phyloP scores from a whole-genome alignment of 2,329 filamentous ascomycete species.

The Penicillium sp. region DNA sequence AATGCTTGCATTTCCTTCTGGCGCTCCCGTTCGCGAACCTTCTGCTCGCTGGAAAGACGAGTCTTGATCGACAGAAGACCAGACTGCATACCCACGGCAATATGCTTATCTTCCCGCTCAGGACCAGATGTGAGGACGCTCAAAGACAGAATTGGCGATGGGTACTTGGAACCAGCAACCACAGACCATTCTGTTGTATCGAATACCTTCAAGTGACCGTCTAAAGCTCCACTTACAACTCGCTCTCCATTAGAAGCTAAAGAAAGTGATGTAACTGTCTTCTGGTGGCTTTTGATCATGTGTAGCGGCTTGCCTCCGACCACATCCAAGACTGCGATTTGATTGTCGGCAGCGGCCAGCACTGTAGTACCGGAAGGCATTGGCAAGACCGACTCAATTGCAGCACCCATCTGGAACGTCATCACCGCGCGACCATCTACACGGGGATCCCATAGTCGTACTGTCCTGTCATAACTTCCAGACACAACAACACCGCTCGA shows the following conservation, averaged over 20 bases:
- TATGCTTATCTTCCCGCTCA: conserved; percentile 77
- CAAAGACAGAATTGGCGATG: conserved; percentile 81
- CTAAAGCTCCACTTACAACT: conserved; percentile 81
- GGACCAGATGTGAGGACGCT: conserved; percentile 67
- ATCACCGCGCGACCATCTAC: conserved; percentile 68
- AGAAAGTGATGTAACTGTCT: conserved; percentile 86
- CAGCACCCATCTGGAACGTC: conserved; percentile 90
- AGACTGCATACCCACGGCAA: conserved; percentile 91
- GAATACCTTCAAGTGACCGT: conserved; percentile 96
- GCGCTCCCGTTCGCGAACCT: conserved; percentile 68
- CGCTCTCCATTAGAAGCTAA: conserved; percentile 76
- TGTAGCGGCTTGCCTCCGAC: conserved; percentile 85
- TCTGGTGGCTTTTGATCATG: conserved; percentile 90
- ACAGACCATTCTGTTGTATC: conserved; percentile 95
- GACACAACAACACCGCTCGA: conserved; percentile 71
- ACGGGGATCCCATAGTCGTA: conserved; percentile 88
- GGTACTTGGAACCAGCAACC: conserved; percentile 90
- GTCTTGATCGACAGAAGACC: conserved; percentile 89
- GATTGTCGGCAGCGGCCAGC: conserved; percentile 77
- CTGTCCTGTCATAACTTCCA: conserved; percentile 91
- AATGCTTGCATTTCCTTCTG: conserved; percentile 82
- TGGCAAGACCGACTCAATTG: conserved; percentile 83
- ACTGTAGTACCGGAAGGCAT: conserved; percentile 83
- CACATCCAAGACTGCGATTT: conserved; percentile 86
- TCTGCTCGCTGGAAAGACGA: conserved; percentile 77